Conservation (phyloP, 257 asterid genomes). For the Jacaranda mimosifolia region DNA sequence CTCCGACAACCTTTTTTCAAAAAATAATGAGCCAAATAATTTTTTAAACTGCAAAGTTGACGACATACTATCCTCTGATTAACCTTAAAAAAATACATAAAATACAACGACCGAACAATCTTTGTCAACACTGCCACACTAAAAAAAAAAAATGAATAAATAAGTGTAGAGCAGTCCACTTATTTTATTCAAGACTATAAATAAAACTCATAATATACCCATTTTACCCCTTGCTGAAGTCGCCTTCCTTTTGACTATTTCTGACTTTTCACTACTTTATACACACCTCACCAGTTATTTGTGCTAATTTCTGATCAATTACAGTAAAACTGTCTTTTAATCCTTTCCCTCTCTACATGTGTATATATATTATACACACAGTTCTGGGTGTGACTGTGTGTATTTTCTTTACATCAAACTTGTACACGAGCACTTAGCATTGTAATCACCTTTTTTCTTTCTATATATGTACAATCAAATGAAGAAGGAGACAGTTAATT, state of each 20-base stretch:
- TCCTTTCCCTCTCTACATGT: background rate
- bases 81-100: background rate
- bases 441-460: slow-evolving; percentile 16
- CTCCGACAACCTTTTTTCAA: too few relatives aligned
- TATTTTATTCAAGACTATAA: slow-evolving; percentile 16
- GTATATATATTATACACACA: slow-evolving; percentile 11
- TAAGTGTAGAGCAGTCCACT: slow-evolving; percentile 29
- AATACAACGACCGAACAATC: background rate
- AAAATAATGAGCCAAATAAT: background rate
- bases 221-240: slow-evolving; percentile 34
- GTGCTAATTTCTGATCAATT: background rate
- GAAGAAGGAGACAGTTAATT: background rate
- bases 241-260: background rate
- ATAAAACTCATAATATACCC: slow-evolving; percentile 1
- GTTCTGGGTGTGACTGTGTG: slow-evolving; percentile 4
- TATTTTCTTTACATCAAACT: slow-evolving; percentile 6
- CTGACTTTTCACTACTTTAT: slow-evolving; percentile 26
- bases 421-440: background rate
- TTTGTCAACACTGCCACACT: background rate
- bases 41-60: background rate
- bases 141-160: background rate
- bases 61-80: background rate
- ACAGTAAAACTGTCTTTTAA: too few relatives aligned
- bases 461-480: background rate
- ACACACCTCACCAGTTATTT: background rate